Evolutionary conservation across 2,329 filamentous ascomycete genomes (phyloP).

Genomic region (Fusarium musae): DNA sequence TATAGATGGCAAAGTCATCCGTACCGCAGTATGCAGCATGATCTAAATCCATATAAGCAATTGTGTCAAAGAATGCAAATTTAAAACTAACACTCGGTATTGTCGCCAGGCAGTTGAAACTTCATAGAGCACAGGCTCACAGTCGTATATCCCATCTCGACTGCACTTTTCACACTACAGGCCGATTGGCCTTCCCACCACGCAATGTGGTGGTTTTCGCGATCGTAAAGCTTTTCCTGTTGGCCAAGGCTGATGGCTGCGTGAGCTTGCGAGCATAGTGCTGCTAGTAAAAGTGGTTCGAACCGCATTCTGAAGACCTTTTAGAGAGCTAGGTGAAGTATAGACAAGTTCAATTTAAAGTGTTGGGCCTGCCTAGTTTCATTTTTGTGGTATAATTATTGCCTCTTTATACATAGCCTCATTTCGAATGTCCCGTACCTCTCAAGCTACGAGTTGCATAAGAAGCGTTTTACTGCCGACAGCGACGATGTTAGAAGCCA

Average conservation of each 20-base stretch:
- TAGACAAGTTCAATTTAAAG: accelerated
- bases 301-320: neutral
- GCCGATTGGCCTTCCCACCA: neutral
- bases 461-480: neutral
- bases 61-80: accelerated
- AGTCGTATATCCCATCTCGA: neutral
- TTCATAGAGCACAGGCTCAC: neutral
- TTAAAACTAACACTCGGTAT: neutral
- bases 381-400: neutral
- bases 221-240: neutral
- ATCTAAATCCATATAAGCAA: accelerated
- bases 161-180: neutral
- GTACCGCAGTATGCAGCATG: neutral
- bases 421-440: neutral
- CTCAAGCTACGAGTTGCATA: neutral
- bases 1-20: accelerated
- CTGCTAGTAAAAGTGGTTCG: neutral
- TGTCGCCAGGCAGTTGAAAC: neutral
- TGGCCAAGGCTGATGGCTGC: neutral
- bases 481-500: accelerated
- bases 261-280: neutral
- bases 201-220: neutral
- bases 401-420: neutral
- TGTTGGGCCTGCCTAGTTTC: neutral
- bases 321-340: accelerated